A percentile compares a stretch with the other conserved stretches of the same genome.
phyloP scores from a whole-genome alignment of 1,284 basidiomycete species.

The Singerocomus rubriflavus region DNA sequence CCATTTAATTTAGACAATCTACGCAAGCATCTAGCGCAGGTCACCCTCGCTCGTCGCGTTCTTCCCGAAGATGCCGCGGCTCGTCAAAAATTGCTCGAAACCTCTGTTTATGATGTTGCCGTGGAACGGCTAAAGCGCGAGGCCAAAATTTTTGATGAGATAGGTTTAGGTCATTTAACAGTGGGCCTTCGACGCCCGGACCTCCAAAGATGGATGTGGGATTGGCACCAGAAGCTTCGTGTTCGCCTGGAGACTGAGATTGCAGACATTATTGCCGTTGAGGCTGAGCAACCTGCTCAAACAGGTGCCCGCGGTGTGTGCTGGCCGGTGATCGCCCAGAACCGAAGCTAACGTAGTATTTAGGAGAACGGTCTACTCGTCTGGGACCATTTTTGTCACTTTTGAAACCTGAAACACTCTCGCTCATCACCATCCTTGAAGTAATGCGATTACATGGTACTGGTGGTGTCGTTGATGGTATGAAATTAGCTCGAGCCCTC shows the following conservation, averaged over 20 bases:
- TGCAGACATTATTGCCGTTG: constrained; percentile 43
- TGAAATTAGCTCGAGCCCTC: constrained; percentile 88
- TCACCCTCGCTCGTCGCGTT: constrained; percentile 60
- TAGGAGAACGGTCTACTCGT: constrained; percentile 12
- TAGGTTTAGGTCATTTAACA: constrained; percentile 52
- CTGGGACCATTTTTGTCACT: constrained; percentile 71
- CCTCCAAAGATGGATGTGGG: constrained; percentile 83
- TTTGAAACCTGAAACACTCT: constrained; percentile 76
- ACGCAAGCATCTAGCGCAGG: constrained; percentile 60
- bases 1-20: constrained; percentile 75
- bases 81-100: constrained; percentile 81
- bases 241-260: constrained; percentile 57
- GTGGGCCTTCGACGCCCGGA: constrained; percentile 50
- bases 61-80: constrained; percentile 64
- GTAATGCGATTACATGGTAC: constrained; percentile 81
- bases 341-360: neutral
- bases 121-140: constrained; percentile 70
- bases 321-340: neutral
- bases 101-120: constrained; percentile 83
- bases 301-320: constrained; percentile 15
- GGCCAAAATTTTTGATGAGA: constrained; percentile 54
- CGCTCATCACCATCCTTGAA: constrained; percentile 88
- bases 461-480: constrained; percentile 79
- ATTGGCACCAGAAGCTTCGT: constrained; percentile 75
- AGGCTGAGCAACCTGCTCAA: constrained; percentile 25